Base-by-base conservation (phyloP, 805 yeast genomes). In the Ogataea kodamae region DNA sequence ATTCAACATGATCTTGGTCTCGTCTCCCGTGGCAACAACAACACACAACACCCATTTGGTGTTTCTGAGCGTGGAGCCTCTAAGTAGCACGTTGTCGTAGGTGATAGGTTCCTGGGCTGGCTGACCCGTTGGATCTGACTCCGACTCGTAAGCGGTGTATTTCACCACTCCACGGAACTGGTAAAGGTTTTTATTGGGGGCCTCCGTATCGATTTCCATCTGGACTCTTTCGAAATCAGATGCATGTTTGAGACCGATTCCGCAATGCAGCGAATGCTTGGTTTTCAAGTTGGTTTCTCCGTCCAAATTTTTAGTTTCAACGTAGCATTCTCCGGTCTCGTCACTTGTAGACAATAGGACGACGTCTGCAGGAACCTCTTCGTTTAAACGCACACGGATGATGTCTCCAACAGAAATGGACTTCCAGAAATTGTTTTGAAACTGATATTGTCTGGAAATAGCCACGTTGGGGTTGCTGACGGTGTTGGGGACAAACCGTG, bases 341-440 rank as follows among this genome's bases (percentile, higher is more conserved):
- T 81, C 87, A 19, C 85, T 75, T 3, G 88, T 69, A 5, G 87
- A 67, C 6, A 83, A 52, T 20, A 82, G 56, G 28, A 81, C 65
- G 9, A 78, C 55, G 58, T 83, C 94, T 2, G 90, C 88, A 1
- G 94, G 94, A 5, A 81, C 70, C 61, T 82, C 90, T 52, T 83
- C 92, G 51, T 83, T 78, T 45, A 76, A 75, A 42, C 79, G 74
- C 16, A 83, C 68, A 49, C 89, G 66, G 16, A 83, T 69, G 30
- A 83, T 64, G 48, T 83, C 89, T 43, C 94, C 94, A 16, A 82
- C 88, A 25, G 63, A 59, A 21, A 83, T 73, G 47, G 73, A 75
- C 56, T 81, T 81, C 92, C 92, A 82, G 37, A 50, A 53, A 10
- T 40, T 42, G 15, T 48, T 50, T 15, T 39, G 39, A 23, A 57